Base-by-base conservation (phyloP, 202 grass and related monocot species). In the Alloteropsis angusta region DNA sequence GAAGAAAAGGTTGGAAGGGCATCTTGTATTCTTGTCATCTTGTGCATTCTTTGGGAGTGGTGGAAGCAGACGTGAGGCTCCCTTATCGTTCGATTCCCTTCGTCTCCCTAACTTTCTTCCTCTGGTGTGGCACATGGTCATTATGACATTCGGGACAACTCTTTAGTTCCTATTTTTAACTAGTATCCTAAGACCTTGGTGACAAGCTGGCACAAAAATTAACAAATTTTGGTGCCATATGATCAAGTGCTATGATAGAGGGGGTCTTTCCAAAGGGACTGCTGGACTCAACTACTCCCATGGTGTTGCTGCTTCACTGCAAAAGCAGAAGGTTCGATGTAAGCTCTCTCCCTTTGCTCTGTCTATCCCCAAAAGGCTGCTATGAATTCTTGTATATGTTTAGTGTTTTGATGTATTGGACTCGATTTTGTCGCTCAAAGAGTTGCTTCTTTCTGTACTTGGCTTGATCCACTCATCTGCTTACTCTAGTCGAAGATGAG, bases 41-140 rank as follows among this genome's bases (percentile, higher is more conserved):
- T 36, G 23, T 64, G 82, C 74, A n/a, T 65, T 80, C 25, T 74
- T 72, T 23, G 38, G 15, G 5, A 59, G 14, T 15, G 62, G 9
- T 50, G 30, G 39, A 68, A 76, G 19, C 48, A 30, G 36, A 36
- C 56, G 3, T 81, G 72, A 78, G 12, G 13, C 32, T n/a, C 52
- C 86, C 36, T 75, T 72, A 18, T 79, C 48, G 14, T 50, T 79
- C 17, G 41, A 60, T 87, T 75, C 62, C 43, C 26, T 25, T 75
- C 59, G 86, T 71, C 70, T 75, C 62, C 43, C 26, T 25, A 81
- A 64, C 70, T 55, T 38, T 28, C 30, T 82, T 48, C 13, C 9
- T 59, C 14, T 88, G 30, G 26, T 80, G 69, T 32, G 19, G 50
- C 68, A 77, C 43, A 30, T 30, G 35, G 25, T 38, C n/a, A 30